Conservation (phyloP, 352 stramenopile genomes). For the Phytophthora agathidicida region DNA sequence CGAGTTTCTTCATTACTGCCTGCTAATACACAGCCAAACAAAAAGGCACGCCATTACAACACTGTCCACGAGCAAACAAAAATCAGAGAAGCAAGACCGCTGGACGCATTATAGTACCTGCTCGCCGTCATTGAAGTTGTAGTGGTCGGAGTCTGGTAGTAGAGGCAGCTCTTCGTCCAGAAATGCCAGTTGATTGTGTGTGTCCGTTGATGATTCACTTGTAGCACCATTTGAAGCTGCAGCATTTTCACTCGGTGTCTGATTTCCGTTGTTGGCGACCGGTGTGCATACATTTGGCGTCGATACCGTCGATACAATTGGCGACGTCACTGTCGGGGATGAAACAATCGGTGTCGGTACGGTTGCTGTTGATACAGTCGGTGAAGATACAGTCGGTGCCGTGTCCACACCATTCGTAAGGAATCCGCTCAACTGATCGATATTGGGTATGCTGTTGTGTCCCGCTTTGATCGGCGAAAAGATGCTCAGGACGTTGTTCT, state of each 20-base stretch:
- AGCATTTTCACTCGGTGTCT: background rate
- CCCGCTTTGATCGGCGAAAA: slow-evolving; percentile 58
- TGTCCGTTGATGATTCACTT: slow-evolving; percentile 10
- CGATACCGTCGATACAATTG: slow-evolving; percentile 13
- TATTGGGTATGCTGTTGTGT: slow-evolving; percentile 23
- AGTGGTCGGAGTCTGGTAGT: slow-evolving; percentile 71
- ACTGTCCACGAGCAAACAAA: slow-evolving; percentile 9
- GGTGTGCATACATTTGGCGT: slow-evolving; percentile 6
- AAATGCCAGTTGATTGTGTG: slow-evolving; percentile 56
- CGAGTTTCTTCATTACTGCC: slow-evolving; percentile 88
- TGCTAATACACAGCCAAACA: slow-evolving; percentile 55
- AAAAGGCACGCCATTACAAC: slow-evolving; percentile 31
- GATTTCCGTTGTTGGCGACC: background rate
- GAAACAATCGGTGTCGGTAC: slow-evolving; percentile 8
- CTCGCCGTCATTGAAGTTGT: slow-evolving; percentile 76
- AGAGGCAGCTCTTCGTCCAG: slow-evolving; percentile 79
- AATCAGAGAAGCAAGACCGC: slow-evolving; percentile 3
- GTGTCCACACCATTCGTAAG: slow-evolving; percentile 37
- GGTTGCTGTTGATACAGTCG: background rate
- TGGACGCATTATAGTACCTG: slow-evolving; percentile 58
- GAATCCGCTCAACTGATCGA: slow-evolving; percentile 20
- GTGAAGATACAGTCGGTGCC: background rate
- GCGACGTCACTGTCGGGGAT: too few relatives aligned
- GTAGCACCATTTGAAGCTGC: slow-evolving; percentile 3
- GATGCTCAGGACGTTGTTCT: slow-evolving; percentile 79